Evolutionary conservation across 768 basidiomycete genomes (phyloP), one percentile per base, ranked within the genome.

Genomic region (Rhodocollybia butyracea): DNA sequence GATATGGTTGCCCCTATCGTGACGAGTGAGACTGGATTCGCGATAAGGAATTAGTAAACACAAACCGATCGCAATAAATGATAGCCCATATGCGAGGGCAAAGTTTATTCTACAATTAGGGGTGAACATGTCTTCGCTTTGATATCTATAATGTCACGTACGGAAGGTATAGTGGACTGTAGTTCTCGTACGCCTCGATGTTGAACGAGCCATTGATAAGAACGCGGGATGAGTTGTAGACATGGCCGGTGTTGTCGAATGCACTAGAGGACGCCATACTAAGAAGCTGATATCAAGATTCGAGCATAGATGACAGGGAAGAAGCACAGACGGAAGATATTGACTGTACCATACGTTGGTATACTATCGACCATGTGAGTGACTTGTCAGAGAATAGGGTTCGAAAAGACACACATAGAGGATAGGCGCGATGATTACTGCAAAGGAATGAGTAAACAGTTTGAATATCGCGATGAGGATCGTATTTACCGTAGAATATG

Each of bases 201-300:
- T 80, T 69, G 51, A 84, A 68, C 2, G 68, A 70, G 3, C 69
- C 70, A 30, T 75, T 66, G 32, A 61, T 27, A 19, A 81, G 61
- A 29, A 85, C 74, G 11, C 69, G 68, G 6, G 63, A 58, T 43
- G 81, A 71, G 59, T 82, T 68, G 65, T 80, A 86, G 1, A 52
- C 3, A 0, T 51, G 47, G 0, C 85, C 86, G 0, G 73, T 81
- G 64, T 88, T 85, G 63, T 89, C 88, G 59, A 74, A 90, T 1
- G 85, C 79, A 42, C 55, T 67, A 26, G 71, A 70, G 0, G 85
- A 77, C 1, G 66, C 87, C 68, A 76, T 68, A 17, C 73, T 75
- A 53, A 61, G 61, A 1, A 34, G 32, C 48, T 62, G 61, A 34
- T 5, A 21, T 60, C 60, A 64, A 39, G 63, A 68, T 34, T 59